Evolutionary conservation across 352 stramenopile species (phyloP).

Genomic region (Phytophthora megakarya): DNA sequence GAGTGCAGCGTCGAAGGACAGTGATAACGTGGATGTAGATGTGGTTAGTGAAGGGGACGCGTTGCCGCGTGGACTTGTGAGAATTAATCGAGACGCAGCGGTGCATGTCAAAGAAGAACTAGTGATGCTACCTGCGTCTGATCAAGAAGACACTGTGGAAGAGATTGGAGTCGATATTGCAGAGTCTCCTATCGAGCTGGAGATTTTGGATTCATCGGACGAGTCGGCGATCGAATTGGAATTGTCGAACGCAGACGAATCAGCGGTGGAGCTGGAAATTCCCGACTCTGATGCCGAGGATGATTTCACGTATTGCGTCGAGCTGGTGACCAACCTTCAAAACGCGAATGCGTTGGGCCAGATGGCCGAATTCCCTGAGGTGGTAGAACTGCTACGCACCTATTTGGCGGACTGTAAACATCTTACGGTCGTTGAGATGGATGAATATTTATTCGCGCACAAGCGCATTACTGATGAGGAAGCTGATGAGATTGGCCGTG

Average conservation of each 20-base stretch:
- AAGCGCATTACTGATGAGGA: conserved; percentile 23
- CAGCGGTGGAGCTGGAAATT: conserved; percentile 29
- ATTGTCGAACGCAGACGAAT: conserved; percentile 15
- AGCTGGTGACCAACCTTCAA: conserved; percentile 24
- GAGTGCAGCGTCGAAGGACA: not conserved
- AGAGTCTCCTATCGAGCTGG: conserved; percentile 29
- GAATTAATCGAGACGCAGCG: not conserved
- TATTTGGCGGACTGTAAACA: conserved; percentile 33
- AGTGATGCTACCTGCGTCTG: not conserved
- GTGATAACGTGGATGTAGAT: not conserved
- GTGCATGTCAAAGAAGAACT: conserved; percentile 25
- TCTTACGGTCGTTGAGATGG: conserved; percentile 20
- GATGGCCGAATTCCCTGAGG: conserved; percentile 27
- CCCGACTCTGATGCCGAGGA: conserved; percentile 31
- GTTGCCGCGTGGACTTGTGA: conserved; percentile 20
- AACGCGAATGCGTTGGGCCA: conserved; percentile 8
- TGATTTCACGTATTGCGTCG: conserved; percentile 26
- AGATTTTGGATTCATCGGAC: conserved; percentile 26
- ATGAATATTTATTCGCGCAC: conserved; percentile 41
- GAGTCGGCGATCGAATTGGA: conserved; percentile 14
- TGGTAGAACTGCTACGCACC: conserved; percentile 29
- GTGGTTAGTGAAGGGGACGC: not conserved
- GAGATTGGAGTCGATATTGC: not conserved
- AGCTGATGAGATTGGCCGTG: conserved; percentile 22
- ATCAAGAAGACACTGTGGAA: not conserved